Percentiles rank a stretch among this genome's conserved stretches.
Conservation (phyloP, 805 yeast genomes). For the Yarrowia hollandica region DNA sequence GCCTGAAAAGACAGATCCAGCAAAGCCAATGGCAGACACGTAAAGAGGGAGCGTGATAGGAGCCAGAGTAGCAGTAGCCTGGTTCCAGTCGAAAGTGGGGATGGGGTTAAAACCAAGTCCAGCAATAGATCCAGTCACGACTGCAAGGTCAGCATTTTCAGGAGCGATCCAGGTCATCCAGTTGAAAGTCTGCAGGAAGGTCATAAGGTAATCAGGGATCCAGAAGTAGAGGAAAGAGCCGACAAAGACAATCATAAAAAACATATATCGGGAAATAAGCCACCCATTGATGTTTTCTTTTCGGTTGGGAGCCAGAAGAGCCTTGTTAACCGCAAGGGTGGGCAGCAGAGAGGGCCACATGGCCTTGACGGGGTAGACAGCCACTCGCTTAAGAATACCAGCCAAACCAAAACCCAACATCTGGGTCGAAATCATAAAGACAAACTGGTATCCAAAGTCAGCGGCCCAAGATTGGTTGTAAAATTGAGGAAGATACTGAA, state of each 20-base stretch:
- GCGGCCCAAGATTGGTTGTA: constrained; percentile 39
- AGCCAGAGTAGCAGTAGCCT: constrained; percentile 59
- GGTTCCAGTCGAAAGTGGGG: constrained; percentile 56
- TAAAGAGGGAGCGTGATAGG: constrained; percentile 45
- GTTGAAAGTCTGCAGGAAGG: constrained; percentile 53
- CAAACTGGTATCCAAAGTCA: constrained; percentile 54
- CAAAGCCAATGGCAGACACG: constrained; percentile 49
- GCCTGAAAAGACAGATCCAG: constrained; percentile 49
- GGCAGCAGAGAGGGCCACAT: constrained; percentile 59
- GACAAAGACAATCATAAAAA: constrained; percentile 48
- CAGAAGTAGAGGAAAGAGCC: constrained; percentile 58
- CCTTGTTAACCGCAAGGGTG: constrained; percentile 53
- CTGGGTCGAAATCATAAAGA: constrained; percentile 56
- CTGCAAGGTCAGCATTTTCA: constrained; percentile 49
- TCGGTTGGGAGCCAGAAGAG: constrained; percentile 42
- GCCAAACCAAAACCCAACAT: constrained; percentile 69
- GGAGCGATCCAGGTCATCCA: constrained; percentile 65
- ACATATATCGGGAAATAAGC: constrained; percentile 53
- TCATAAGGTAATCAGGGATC: constrained; percentile 59
- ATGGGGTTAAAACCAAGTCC: constrained; percentile 60
- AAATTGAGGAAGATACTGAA: constrained; percentile 40
- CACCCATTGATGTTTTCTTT: constrained; percentile 57
- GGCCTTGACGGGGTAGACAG: constrained; percentile 53
- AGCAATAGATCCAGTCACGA: constrained; percentile 48
- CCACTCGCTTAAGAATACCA: constrained; percentile 59